A percentile compares a stretch with the other conserved stretches of the same genome.
Evolutionary conservation across 306 rosid genomes (phyloP).

Genomic region (Geum urbanum): DNA sequence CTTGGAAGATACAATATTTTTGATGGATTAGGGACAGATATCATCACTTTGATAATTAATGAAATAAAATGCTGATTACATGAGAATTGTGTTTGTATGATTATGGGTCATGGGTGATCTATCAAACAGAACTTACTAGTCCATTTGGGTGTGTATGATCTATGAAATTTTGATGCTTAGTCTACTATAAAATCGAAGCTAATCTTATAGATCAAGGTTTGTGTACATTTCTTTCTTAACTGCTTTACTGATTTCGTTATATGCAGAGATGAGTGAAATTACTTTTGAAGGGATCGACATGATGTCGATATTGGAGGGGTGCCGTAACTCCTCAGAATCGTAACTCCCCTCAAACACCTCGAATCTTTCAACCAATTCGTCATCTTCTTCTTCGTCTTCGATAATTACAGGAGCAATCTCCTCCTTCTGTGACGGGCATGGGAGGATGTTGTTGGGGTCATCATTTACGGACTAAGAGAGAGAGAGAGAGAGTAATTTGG

Average conservation of each 20-base stretch:
- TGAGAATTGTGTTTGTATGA: not conserved
- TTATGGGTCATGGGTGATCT: not conserved
- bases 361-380: no score
- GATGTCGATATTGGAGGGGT: conserved; percentile 52
- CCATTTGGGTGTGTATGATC: not conserved
- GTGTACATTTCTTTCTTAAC: conserved; percentile 4
- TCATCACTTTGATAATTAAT: not conserved
- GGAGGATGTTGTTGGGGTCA: no score
- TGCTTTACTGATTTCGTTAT: not conserved
- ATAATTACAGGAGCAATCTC: no score
- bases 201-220: conserved; percentile 25
- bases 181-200: not conserved
- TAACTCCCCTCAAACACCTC: no score
- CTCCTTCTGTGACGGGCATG: no score
- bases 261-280: conserved; percentile 22
- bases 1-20: not conserved
- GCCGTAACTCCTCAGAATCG: not conserved
- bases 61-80: not conserved
- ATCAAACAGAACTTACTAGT: not conserved
- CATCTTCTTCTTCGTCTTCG: no score
- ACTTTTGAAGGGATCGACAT: conserved; percentile 6
- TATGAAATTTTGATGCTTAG: not conserved
- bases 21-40: not conserved
- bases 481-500: no score
- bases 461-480: no score